Evolutionary conservation across 2,329 filamentous ascomycete species (phyloP).

Genomic region (Emericellopsis cladophorae): DNA sequence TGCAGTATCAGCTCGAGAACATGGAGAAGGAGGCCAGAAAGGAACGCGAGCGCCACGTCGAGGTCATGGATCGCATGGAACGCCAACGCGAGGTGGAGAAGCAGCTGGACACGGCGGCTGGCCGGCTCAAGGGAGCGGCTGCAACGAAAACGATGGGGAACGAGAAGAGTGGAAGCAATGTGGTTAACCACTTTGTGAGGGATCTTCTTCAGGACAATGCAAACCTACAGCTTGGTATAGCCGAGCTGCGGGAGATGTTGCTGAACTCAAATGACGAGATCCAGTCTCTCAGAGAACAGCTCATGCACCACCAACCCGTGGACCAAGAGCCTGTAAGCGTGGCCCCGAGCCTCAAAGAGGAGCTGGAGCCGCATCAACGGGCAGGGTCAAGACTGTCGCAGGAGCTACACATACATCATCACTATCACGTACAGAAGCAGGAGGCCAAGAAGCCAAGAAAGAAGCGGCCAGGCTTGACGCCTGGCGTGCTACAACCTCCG

Average conservation of each 20-base stretch:
- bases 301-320: constrained; percentile 65
- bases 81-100: constrained; percentile 70
- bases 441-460: constrained; percentile 56
- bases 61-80: constrained; percentile 75
- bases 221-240: constrained; percentile 80
- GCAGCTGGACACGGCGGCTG: constrained; percentile 68
- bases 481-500: constrained; percentile 48
- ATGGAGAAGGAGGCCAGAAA: constrained; percentile 76
- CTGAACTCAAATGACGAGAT: constrained; percentile 91
- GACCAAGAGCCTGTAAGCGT: constrained; percentile 22
- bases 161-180: constrained; percentile 46
- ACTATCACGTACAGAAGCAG: constrained; percentile 65
- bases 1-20: constrained; percentile 78
- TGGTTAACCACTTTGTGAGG: constrained; percentile 92
- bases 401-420: constrained; percentile 86
- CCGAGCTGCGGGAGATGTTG: constrained; percentile 83
- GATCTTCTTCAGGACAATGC: constrained; percentile 94
- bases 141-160: constrained; percentile 52
- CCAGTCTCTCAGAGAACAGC: constrained; percentile 69
- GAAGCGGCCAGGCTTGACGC: constrained; percentile 52
- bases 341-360: constrained; percentile 52
- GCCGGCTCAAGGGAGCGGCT: constrained; percentile 67
- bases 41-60: constrained; percentile 69
- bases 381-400: constrained; percentile 34
- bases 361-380: constrained; percentile 44